These are phyloP conservation scores for Fusarium sp. DNA, from an alignment of 2,329 filamentous ascomycete genomes.

Conservation along the genomic window DNA sequence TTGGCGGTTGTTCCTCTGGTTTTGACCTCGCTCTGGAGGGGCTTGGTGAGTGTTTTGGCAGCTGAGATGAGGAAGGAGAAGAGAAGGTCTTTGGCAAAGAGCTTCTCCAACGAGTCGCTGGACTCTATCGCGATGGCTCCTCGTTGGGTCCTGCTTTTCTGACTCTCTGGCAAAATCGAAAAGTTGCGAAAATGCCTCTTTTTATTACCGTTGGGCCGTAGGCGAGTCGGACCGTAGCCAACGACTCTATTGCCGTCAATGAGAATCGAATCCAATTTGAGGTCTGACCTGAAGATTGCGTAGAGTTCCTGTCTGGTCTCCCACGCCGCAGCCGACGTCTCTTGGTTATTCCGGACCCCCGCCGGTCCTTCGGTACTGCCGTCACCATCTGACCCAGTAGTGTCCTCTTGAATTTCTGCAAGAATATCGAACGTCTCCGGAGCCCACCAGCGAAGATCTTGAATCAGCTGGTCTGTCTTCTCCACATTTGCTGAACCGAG, in stretches of 20 bases:
- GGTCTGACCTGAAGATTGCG: not conserved
- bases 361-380: not conserved
- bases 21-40: not conserved
- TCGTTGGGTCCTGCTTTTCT: too few species aligned
- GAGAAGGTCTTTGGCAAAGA: conserved; percentile 5
- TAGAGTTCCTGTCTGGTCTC: too few species aligned
- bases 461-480: not conserved
- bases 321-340: too few species aligned
- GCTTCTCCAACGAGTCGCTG: not conserved
- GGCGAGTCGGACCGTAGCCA: too few species aligned
- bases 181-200: too few species aligned
- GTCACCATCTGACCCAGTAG: too few species aligned
- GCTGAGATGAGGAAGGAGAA: conserved; percentile 6
- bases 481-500: not conserved
- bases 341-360: not conserved
- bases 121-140: too few species aligned
- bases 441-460: not conserved
- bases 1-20: too few species aligned
- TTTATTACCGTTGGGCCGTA: too few species aligned
- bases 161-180: too few species aligned
- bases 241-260: too few species aligned
- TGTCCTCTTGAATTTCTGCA: not conserved
- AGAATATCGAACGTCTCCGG: not conserved
- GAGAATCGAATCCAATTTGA: not conserved
- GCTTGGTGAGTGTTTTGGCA: not conserved